Evolutionary conservation across 306 rosid species (phyloP).

Genomic region (Gastrolobium villosum): DNA sequence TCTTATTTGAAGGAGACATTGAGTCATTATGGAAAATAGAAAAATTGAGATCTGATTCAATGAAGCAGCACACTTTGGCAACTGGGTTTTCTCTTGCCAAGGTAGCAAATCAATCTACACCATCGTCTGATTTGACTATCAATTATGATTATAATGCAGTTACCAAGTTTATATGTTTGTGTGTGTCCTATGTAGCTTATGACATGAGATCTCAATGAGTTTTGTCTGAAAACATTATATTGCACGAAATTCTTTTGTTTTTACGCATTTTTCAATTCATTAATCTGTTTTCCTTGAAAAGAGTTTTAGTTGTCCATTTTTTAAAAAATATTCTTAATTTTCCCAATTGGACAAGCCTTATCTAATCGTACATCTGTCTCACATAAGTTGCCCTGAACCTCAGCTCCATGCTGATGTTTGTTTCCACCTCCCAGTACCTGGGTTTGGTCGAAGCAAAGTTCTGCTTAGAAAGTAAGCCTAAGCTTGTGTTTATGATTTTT

Average conservation of each 20-base stretch:
- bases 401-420: neutral
- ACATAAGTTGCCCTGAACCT: constrained; percentile 31
- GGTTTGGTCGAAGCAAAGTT: constrained; percentile 25
- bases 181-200: constrained; percentile 14
- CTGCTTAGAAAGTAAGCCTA: constrained; percentile 9
- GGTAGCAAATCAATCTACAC: constrained; percentile 55
- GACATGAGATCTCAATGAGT: constrained; percentile 11
- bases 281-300: constrained; percentile 4
- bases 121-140: constrained; percentile 20
- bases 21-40: constrained; percentile 79
- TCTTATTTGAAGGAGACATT: constrained; percentile 67
- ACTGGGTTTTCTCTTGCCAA: constrained; percentile 85
- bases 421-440: constrained; percentile 18
- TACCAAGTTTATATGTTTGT: constrained; percentile 11
- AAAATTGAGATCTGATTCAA: constrained; percentile 74
- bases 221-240: constrained; percentile 24
- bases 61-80: constrained; percentile 73
- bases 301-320: neutral
- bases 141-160: constrained; percentile 25
- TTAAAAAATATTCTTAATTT: neutral
- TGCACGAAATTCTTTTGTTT: neutral
- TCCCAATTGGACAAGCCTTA: constrained; percentile 23
- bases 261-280: constrained; percentile 4
- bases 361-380: neutral
- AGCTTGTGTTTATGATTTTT: constrained; percentile 31